Base-by-base conservation (phyloP, 148 eudicot species). In the Fagopyrum homotropicum region DNA sequence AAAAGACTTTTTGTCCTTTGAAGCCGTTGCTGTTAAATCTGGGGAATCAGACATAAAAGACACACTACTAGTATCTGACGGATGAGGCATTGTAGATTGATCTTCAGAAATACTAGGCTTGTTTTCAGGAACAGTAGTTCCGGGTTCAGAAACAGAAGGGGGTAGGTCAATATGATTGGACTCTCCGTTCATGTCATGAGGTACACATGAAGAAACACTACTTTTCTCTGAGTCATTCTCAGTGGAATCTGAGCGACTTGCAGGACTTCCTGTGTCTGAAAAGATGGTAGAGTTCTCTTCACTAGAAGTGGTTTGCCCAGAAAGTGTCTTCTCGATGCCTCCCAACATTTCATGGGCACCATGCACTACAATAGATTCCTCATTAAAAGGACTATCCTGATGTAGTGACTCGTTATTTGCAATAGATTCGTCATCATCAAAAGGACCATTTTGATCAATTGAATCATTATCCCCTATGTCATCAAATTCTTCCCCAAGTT, bases 221-320 rank as follows among this genome's bases (percentile, higher is more conserved):
- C 93, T 87, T 59, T 82, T 83, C 75, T 80, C 92, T 2, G 87
- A 87, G 77, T 77, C 82, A 79, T 88, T 83, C 77, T 78, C 92
- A 74, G 72, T 64, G 69, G 77, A 72, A 80, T 78, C 77, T 51
- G 71, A 76, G 52, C 77, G 79, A 69, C 80, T 45, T 35, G 64
- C 55, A 43, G 90, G 89, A 79, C 91, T 89, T 47, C 80, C 73
- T 19, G 91, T 79, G 68, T 83, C 93, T 9, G 93, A 83, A 73
- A 81, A 90, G 51, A 83, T 81, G 71, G 89, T 81, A 60, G 86
- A 87, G 81, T 76, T 87, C 80, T 87, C 93, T 78, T 85, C 91
- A 80, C 88, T 88, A 56, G 75, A 77, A 79, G 48, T 73, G 80
- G 80, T 83, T 30, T 74, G 80, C 79, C 79, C 83, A 70, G 81